Conservation (phyloP, 2,329 filamentous ascomycete species). For the Paraphaeosphaeria sporulosa region DNA sequence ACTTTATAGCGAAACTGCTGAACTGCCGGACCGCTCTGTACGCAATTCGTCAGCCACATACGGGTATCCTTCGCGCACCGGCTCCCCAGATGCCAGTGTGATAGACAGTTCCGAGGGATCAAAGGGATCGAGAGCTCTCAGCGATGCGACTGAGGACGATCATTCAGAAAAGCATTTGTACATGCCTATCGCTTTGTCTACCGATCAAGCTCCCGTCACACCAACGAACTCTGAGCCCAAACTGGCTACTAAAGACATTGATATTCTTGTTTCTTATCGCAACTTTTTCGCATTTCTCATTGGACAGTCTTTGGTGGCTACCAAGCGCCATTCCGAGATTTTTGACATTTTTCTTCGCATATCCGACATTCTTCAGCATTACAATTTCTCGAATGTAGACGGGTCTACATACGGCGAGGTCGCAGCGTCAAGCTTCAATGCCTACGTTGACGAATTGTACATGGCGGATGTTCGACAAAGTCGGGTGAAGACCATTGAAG, state of each 20-base stretch:
- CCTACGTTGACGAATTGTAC: constrained; percentile 78
- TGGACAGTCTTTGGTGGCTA: constrained; percentile 68
- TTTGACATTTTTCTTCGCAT: constrained; percentile 69
- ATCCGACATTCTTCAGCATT: constrained; percentile 63
- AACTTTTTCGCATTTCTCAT: constrained; percentile 70
- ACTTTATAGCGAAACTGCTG: constrained; percentile 51
- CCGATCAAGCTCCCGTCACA: constrained; percentile 53
- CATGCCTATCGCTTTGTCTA: constrained; percentile 64
- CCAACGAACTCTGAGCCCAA: constrained; percentile 32
- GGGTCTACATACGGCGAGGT: constrained; percentile 70
- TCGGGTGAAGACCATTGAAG: constrained; percentile 88
- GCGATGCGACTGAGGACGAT: constrained; percentile 57
- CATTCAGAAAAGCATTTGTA: constrained; percentile 63
- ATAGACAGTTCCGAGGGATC: constrained; percentile 53
- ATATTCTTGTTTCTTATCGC: constrained; percentile 65
- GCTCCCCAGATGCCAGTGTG: constrained; percentile 42
- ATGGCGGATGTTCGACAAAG: constrained; percentile 83
- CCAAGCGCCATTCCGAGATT: constrained; percentile 60
- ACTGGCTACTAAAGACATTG: constrained; percentile 58
- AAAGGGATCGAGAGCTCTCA: constrained; percentile 57
- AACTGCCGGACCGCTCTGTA: constrained; percentile 30
- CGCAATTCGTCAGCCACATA: constrained; percentile 29
- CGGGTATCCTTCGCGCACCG: constrained; percentile 41
- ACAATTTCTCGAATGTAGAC: constrained; percentile 68
- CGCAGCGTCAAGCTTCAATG: constrained; percentile 70